Percentiles rank a stretch among this genome's conserved stretches.
Conservation (phyloP, 208 protist genomes). For the Spongospora subterranea region DNA sequence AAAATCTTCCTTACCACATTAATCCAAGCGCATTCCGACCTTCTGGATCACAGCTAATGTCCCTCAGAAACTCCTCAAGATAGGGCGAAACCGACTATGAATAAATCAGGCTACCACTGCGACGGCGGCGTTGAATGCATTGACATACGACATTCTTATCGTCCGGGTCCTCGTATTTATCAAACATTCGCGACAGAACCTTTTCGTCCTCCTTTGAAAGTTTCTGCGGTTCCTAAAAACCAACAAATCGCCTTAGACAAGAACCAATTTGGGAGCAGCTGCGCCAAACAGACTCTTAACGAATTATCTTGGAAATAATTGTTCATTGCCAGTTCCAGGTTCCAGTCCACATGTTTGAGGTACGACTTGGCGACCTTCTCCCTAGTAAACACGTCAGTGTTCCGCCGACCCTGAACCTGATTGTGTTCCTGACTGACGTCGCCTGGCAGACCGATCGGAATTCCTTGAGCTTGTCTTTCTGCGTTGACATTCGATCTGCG, state of each 20-base stretch:
- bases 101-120: neutral
- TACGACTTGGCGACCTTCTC: neutral
- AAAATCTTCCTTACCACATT: neutral
- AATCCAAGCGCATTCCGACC: neutral
- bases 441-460: neutral
- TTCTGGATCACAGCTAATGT: slow-evolving; percentile 48
- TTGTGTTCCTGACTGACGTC: neutral
- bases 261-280: neutral
- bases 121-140: neutral
- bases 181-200: neutral
- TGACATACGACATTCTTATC: slow-evolving; percentile 33
- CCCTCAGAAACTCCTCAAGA: neutral
- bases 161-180: slow-evolving; percentile 38
- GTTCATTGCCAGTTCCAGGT: neutral
- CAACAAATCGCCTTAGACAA: neutral
- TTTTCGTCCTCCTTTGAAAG: neutral
- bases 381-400: neutral
- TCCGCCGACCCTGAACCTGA: neutral
- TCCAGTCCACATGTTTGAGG: neutral
- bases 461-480: neutral
- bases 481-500: neutral
- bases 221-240: neutral
- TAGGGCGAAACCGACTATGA: neutral
- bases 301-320: neutral
- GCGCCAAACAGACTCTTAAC: neutral